Evolutionary conservation across 192 early-diverging fungal genomes (phyloP).

Genomic region (Umbelopsis ramanniana): DNA sequence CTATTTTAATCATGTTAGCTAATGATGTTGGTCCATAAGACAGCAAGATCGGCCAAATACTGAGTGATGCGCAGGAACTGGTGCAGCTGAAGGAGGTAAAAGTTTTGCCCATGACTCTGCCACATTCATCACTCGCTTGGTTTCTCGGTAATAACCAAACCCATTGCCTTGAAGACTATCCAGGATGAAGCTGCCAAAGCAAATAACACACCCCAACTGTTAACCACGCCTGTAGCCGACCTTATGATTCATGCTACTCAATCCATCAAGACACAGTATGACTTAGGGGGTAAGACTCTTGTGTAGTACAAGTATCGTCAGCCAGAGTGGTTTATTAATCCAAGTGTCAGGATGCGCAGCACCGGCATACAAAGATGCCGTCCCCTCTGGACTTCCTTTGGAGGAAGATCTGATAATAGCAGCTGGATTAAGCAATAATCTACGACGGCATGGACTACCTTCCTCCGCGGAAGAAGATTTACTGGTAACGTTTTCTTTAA

Average conservation of each 20-base stretch:
- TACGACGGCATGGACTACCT: not conserved
- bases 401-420: slow-evolving; percentile 9
- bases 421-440: not conserved
- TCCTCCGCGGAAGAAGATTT: too few species aligned
- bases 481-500: too few species aligned
- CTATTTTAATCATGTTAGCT: not conserved
- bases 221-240: not conserved
- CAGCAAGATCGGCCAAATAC: not conserved
- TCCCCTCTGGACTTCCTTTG: not conserved
- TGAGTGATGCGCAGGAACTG: not conserved
- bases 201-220: not conserved
- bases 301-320: too few species aligned
- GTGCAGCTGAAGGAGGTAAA: not conserved
- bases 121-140: too few species aligned
- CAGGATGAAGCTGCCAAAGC: not conserved
- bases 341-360: too few species aligned
- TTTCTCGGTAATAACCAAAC: not conserved
- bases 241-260: not conserved
- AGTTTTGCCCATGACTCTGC: not conserved
- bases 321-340: too few species aligned
- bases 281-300: not conserved
- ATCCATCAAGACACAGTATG: not conserved
- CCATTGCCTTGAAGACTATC: not conserved
- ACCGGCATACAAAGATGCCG: not conserved
- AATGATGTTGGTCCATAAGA: not conserved